A percentile compares a stretch with the other conserved stretches of the same genome.
These are phyloP conservation scores for Chaetomium olivaceum DNA, from an alignment of 2,329 filamentous ascomycete species.

Conservation along the genomic window DNA sequence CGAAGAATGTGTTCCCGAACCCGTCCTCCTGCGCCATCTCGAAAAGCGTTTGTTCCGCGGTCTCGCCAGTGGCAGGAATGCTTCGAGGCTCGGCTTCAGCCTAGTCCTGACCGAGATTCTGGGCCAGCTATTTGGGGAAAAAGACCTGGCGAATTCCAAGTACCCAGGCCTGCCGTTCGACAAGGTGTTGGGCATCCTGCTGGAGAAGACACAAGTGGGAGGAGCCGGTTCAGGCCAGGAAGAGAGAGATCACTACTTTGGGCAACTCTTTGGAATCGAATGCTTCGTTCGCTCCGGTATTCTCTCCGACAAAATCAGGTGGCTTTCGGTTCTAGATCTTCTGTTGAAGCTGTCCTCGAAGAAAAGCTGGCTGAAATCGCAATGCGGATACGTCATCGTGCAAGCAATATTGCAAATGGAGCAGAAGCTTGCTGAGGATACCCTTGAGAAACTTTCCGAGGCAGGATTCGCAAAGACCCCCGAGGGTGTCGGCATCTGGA, in stretches of 20 bases:
- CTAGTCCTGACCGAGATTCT: constrained; percentile 83
- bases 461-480: constrained; percentile 74
- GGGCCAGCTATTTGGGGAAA: constrained; percentile 64
- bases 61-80: constrained; percentile 85
- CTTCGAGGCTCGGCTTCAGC: constrained; percentile 84
- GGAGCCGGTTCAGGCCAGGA: constrained; percentile 67
- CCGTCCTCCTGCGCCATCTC: constrained; percentile 58
- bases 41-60: constrained; percentile 77
- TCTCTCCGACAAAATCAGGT: constrained; percentile 63
- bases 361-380: constrained; percentile 86
- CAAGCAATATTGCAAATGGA: constrained; percentile 67
- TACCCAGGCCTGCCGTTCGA: constrained; percentile 59
- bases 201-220: constrained; percentile 56
- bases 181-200: constrained; percentile 52
- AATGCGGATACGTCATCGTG: constrained; percentile 81
- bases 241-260: constrained; percentile 81
- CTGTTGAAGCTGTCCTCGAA: constrained; percentile 73
- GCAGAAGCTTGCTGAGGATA: constrained; percentile 58
- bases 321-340: constrained; percentile 68
- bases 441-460: constrained; percentile 62
- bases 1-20: constrained; percentile 51
- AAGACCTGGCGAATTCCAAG: constrained; percentile 46
- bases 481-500: constrained; percentile 88
- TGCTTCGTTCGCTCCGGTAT: constrained; percentile 79
- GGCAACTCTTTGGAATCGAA: constrained; percentile 83